Evolutionary conservation across 805 yeast species (phyloP).

Genomic region (Schwanniomyces yamadae): DNA sequence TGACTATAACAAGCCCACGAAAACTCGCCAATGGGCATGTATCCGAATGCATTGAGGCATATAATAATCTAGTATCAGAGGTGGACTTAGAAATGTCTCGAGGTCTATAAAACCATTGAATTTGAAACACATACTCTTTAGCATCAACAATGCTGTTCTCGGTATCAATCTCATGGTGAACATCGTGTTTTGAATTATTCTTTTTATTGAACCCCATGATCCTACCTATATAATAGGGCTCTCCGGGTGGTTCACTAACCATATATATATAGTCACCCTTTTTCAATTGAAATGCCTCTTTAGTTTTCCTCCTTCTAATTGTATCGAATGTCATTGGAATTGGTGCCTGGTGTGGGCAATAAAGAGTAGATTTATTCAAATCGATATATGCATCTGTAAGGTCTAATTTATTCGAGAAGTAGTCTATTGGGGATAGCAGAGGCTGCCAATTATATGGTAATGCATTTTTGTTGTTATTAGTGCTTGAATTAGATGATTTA

Average conservation of each 20-base stretch:
- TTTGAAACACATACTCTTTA: constrained; percentile 55
- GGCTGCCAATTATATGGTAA: constrained; percentile 56
- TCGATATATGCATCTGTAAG: constrained; percentile 44
- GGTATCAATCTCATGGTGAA: background rate
- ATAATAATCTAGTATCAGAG: constrained; percentile 71
- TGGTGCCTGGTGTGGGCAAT: constrained; percentile 33
- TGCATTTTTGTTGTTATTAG: constrained; percentile 3
- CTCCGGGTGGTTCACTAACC: constrained; percentile 91
- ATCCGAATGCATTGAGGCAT: constrained; percentile 84
- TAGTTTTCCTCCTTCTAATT: constrained; percentile 9
- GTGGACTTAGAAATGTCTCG: constrained; percentile 72
- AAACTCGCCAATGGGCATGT: constrained; percentile 72
- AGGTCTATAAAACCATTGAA: constrained; percentile 92
- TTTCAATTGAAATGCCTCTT: constrained; percentile 31
- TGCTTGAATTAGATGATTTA: constrained; percentile 5
- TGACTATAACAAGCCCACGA: constrained; percentile 73
- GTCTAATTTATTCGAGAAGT: constrained; percentile 44
- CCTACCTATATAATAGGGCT: constrained; percentile 87
- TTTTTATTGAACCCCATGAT: constrained; percentile 62
- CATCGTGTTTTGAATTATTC: constrained; percentile 8
- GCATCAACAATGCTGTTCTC: constrained; percentile 27
- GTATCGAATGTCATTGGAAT: constrained; percentile 9
- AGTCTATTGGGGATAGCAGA: constrained; percentile 29
- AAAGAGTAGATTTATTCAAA: constrained; percentile 32
- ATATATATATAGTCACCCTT: constrained; percentile 74